Conservation (phyloP, 805 yeast species). For the Zygoascus biomembranicola region DNA sequence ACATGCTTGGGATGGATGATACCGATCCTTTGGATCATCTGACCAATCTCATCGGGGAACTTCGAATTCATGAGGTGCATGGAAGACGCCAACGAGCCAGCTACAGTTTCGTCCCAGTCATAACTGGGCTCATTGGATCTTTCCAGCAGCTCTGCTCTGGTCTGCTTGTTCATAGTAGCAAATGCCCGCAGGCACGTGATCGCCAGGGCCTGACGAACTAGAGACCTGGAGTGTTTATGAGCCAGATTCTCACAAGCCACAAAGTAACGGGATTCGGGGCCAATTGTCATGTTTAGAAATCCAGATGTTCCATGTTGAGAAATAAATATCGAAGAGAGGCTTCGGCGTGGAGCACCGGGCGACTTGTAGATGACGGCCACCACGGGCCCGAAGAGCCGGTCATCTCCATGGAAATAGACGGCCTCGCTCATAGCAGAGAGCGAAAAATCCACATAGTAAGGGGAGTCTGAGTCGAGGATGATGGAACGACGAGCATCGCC, state of each 20-base stretch:
- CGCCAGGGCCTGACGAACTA: slow-evolving; percentile 69
- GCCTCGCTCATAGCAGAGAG: slow-evolving; percentile 18
- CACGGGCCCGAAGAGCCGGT: slow-evolving; percentile 27
- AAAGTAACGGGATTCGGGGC: slow-evolving; percentile 56
- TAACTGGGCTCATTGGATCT: slow-evolving; percentile 14
- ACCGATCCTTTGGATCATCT: slow-evolving; percentile 48
- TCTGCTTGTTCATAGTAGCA: slow-evolving; percentile 41
- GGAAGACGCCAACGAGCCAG: slow-evolving; percentile 67
- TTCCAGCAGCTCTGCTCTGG: slow-evolving; percentile 11
- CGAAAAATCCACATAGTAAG: slow-evolving; percentile 24
- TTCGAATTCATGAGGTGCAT: slow-evolving; percentile 48
- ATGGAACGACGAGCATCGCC: neutral
- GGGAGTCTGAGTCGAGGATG: slow-evolving; percentile 27
- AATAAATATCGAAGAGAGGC: slow-evolving; percentile 26
- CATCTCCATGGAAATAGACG: slow-evolving; percentile 30
- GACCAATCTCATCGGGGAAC: slow-evolving; percentile 52
- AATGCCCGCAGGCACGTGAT: slow-evolving; percentile 61
- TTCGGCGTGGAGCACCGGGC: slow-evolving; percentile 10
- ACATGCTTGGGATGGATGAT: slow-evolving; percentile 42
- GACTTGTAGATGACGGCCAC: slow-evolving; percentile 28
- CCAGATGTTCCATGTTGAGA: slow-evolving; percentile 53
- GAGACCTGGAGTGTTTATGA: slow-evolving; percentile 40
- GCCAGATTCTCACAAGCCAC: slow-evolving; percentile 70
- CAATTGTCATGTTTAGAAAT: slow-evolving; percentile 50
- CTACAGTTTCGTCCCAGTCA: slow-evolving; percentile 73